Evolutionary conservation across 768 basidiomycete genomes (phyloP).

Genomic region (Phylloporus arenicola): DNA sequence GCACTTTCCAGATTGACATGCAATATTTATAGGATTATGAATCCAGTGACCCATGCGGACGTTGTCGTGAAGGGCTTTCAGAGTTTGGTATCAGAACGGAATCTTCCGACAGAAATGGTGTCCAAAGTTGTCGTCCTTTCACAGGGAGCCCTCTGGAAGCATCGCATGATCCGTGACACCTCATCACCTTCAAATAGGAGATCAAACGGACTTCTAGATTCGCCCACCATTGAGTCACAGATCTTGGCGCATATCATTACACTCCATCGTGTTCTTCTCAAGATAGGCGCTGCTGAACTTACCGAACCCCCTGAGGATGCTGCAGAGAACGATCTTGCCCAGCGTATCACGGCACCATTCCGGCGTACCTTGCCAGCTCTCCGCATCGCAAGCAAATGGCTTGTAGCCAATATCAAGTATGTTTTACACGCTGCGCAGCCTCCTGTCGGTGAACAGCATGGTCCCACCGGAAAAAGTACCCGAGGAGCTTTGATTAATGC

Average conservation of each 20-base stretch:
- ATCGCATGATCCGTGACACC: conserved; percentile 63
- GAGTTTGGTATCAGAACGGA: conserved; percentile 57
- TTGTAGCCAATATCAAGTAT: conserved; percentile 70
- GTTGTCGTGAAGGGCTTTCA: conserved; percentile 53
- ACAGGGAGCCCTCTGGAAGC: conserved; percentile 81
- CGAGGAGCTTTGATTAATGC: conserved; percentile 27
- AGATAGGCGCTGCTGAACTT: conserved; percentile 61
- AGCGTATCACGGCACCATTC: conserved; percentile 80
- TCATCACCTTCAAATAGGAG: conserved; percentile 27
- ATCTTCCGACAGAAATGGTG: conserved; percentile 71
- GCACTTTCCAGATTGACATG: conserved; percentile 3
- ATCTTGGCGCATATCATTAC: conserved; percentile 65
- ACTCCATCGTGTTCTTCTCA: conserved; percentile 57
- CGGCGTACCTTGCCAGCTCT: conserved; percentile 82
- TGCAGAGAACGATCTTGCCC: conserved; percentile 59
- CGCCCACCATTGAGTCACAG: conserved; percentile 51
- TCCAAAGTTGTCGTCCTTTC: conserved; percentile 66
- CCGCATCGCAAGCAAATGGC: conserved; percentile 86
- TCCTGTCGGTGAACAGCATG: conserved; percentile 16
- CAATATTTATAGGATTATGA: conserved; percentile 28
- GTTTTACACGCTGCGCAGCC: conserved; percentile 42
- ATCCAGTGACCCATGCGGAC: conserved; percentile 44
- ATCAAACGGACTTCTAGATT: conserved; percentile 18
- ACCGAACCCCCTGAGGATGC: conserved; percentile 49
- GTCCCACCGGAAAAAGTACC: conserved; percentile 13